Evolutionary conservation across 1,284 basidiomycete species (phyloP).

Genomic region (Fomitiporia mediterranea): DNA sequence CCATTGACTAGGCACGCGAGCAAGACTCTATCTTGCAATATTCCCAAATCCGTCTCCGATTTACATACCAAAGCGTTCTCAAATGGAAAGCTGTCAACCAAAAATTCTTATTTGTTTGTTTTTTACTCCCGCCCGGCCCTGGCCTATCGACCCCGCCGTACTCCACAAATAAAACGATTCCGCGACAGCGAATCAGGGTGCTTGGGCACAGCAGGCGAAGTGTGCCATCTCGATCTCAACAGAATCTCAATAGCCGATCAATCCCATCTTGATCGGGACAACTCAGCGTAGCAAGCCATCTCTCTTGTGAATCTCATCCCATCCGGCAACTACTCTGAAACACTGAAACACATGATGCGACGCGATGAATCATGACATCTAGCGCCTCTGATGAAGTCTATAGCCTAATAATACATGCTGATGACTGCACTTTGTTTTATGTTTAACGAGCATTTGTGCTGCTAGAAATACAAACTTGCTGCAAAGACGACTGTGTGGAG

Average conservation of each 20-base stretch:
- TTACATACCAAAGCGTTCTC: no score
- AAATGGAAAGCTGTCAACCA: background rate
- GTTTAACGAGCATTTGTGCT: background rate
- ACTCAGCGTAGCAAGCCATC: background rate
- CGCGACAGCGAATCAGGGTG: no score
- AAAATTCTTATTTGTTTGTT: background rate
- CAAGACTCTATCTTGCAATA: no score
- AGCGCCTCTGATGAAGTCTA: background rate
- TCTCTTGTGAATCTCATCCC: background rate
- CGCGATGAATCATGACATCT: no score
- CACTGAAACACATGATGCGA: background rate
- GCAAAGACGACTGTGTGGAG: slow-evolving; percentile 68
- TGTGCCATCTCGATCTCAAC: background rate
- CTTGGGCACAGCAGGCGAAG: no score
- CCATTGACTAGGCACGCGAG: background rate
- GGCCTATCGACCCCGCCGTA: background rate
- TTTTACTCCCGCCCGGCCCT: background rate
- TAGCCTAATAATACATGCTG: background rate
- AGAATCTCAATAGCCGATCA: background rate
- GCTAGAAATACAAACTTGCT: slow-evolving; percentile 81
- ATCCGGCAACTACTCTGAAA: background rate
- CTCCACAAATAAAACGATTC: background rate
- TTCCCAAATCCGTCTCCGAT: no score
- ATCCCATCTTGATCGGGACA: background rate
- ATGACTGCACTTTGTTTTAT: background rate